Percentiles rank a stretch among this genome's conserved stretches.
Evolutionary conservation across 2,329 filamentous ascomycete genomes (phyloP).

Genomic region (Phoma sp.): DNA sequence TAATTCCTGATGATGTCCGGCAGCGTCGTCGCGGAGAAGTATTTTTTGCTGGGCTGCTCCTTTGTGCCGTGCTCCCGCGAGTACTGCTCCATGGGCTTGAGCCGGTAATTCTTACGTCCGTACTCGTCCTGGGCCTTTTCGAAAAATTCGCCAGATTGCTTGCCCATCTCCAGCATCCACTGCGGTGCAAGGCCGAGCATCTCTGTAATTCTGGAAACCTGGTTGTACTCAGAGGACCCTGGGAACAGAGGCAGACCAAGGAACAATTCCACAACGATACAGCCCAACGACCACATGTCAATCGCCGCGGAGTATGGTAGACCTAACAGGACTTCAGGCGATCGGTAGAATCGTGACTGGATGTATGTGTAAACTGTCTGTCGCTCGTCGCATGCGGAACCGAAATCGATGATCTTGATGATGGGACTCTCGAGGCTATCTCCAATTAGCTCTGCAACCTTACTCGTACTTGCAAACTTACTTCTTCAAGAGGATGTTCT

Average conservation of each 20-base stretch:
- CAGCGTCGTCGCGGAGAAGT: constrained; percentile 91
- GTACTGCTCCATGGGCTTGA: constrained; percentile 98
- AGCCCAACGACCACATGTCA: constrained; percentile 99
- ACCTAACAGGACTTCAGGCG: constrained; percentile 93
- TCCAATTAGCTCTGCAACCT: constrained; percentile 18
- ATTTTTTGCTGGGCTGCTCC: constrained; percentile 99
- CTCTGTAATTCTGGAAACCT: constrained; percentile 94
- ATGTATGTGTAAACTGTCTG: constrained; percentile 99
- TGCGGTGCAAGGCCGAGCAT: constrained; percentile 96
- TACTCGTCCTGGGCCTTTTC: constrained; percentile 93
- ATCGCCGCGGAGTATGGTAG: constrained; percentile 97
- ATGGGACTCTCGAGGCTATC: constrained; percentile 88
- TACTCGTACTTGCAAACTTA: constrained; percentile 44
- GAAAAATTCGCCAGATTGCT: constrained; percentile 96
- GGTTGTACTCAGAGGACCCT: constrained; percentile 97
- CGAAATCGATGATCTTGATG: constrained; percentile 99
- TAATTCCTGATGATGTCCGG: constrained; percentile 98
- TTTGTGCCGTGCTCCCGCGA: constrained; percentile 94
- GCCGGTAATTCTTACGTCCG: constrained; percentile 83
- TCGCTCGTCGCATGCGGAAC: constrained; percentile 95
- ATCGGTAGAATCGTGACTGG: constrained; percentile 96
- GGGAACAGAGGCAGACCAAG: constrained; percentile 93
- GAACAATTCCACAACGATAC: constrained; percentile 97
- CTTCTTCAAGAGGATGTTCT: constrained; percentile 98
- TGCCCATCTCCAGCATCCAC: constrained; percentile 99